Evolutionary conservation across 495 filamentous ascomycete genomes (phyloP).

Genomic region (Podospora australis): DNA sequence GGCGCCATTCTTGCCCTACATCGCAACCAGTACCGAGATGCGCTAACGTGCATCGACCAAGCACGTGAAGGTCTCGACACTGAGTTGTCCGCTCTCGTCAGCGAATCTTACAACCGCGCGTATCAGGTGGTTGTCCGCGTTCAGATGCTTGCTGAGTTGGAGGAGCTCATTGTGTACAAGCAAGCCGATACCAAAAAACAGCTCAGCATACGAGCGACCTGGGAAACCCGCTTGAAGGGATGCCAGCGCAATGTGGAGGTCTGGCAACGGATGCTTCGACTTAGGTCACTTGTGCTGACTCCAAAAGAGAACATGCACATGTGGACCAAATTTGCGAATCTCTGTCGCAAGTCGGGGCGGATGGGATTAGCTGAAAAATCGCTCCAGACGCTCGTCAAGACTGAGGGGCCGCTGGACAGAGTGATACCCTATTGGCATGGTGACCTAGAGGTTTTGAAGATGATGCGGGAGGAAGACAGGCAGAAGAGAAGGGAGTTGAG

Average conservation of each 20-base stretch:
- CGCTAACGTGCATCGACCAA: slow-evolving; percentile 75
- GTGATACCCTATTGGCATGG: slow-evolving; percentile 50
- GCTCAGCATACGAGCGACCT: slow-evolving; percentile 83
- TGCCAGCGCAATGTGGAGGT: slow-evolving; percentile 97
- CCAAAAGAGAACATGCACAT: slow-evolving; percentile 93
- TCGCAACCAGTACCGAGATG: slow-evolving; percentile 88
- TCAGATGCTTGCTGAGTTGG: slow-evolving; percentile 96
- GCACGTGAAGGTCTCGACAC: slow-evolving; percentile 91
- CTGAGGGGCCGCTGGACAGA: slow-evolving; percentile 56
- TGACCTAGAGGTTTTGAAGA: too few relatives aligned
- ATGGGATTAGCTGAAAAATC: slow-evolving; percentile 96
- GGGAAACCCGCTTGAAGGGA: slow-evolving; percentile 89
- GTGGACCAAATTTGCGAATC: slow-evolving; percentile 98
- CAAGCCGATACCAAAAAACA: slow-evolving; percentile 84
- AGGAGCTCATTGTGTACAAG: slow-evolving; percentile 97
- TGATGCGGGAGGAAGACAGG: too few relatives aligned
- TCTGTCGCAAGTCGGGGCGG: slow-evolving; percentile 91
- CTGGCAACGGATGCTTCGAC: slow-evolving; percentile 96
- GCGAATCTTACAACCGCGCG: slow-evolving; percentile 92
- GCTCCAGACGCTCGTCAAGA: slow-evolving; percentile 62
- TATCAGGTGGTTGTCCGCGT: slow-evolving; percentile 94
- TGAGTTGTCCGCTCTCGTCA: slow-evolving; percentile 87
- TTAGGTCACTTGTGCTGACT: slow-evolving; percentile 82
- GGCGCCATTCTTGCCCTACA: slow-evolving; percentile 90
- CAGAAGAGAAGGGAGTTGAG: slow-evolving; percentile 24